Conservation (phyloP, 2,329 filamentous ascomycete genomes). For the Cytospora mali region DNA sequence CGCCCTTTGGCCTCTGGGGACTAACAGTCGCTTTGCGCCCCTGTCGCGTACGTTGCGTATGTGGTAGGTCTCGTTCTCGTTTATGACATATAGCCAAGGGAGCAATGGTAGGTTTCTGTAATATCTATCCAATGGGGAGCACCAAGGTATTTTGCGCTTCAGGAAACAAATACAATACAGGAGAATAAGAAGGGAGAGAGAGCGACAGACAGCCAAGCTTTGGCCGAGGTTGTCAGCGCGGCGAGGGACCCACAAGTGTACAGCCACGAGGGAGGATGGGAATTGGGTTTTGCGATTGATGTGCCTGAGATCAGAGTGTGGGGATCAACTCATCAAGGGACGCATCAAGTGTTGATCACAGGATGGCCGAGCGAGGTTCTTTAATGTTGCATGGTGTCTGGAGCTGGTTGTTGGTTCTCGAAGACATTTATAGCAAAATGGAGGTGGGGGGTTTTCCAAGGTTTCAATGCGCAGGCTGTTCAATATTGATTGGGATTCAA, state of each 20-base stretch:
- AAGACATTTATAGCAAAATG: not conserved
- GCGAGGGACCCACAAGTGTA: conserved; percentile 7
- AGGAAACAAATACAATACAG: not conserved
- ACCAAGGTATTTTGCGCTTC: not conserved
- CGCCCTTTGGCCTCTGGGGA: not conserved
- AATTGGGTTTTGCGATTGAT: conserved; percentile 9
- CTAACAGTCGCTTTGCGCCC: not conserved
- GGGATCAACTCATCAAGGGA: not conserved
- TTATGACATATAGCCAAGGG: not conserved
- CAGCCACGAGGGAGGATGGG: conserved; percentile 18
- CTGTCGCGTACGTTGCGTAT: not conserved
- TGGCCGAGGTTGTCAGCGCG: not conserved
- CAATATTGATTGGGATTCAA: too few species aligned
- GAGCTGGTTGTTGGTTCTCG: not conserved
- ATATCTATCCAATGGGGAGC: not conserved
- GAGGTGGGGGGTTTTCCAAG: too few species aligned
- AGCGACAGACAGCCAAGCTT: not conserved
- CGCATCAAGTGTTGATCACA: not conserved
- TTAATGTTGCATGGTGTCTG: not conserved
- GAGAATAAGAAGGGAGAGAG: not conserved
- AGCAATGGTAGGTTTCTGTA: not conserved
- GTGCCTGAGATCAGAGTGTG: not conserved
- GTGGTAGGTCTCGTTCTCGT: not conserved
- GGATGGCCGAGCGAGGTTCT: not conserved
- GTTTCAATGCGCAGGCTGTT: too few species aligned